phyloP scores from a whole-genome alignment of 148 eudicot species.

The Limonium bicolor region DNA sequence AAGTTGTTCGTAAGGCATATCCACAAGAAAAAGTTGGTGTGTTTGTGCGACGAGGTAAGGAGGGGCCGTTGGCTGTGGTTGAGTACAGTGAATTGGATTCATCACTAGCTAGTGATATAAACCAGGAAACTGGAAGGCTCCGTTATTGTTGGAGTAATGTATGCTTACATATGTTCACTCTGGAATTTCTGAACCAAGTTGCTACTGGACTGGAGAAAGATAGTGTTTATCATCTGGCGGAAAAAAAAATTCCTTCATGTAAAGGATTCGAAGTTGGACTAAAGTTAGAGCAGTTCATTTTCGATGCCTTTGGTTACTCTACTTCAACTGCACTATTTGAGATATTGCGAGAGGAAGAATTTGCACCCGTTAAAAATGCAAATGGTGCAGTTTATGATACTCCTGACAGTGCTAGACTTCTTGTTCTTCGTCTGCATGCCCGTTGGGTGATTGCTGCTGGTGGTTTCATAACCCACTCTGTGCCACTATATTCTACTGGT shows the following conservation, averaged over 20 bases:
- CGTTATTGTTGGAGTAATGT: conserved; percentile 96
- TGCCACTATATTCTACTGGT: conserved; percentile 79
- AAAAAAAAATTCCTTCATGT: conserved; percentile 74
- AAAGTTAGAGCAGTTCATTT: conserved; percentile 83
- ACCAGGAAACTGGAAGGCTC: conserved; percentile 81
- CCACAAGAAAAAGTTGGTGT: conserved; percentile 98
- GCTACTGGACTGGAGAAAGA: conserved; percentile 88
- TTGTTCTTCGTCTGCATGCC: conserved; percentile 77
- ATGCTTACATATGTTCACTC: conserved; percentile 95
- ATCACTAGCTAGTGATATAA: conserved; percentile 61
- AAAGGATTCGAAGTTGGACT: conserved; percentile 58
- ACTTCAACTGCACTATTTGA: conserved; percentile 86
- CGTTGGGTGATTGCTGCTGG: conserved; percentile 99
- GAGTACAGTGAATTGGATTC: conserved; percentile 85
- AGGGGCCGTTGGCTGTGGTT: conserved; percentile 83
- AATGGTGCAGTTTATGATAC: conserved; percentile 83
- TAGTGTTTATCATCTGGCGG: conserved; percentile 90
- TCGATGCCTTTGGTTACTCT: conserved; percentile 84
- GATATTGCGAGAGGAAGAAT: conserved; percentile 91
- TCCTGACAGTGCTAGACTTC: conserved; percentile 80
- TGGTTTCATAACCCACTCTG: conserved; percentile 89
- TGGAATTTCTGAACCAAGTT: conserved; percentile 87
- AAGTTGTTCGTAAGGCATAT: conserved; percentile 95
- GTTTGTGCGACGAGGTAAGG: conserved; percentile 83
- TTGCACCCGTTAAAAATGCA: conserved; percentile 92